These are phyloP conservation scores for Penicillium bialowiezense DNA, from an alignment of 495 filamentous ascomycete genomes.

Conservation along the genomic window DNA sequence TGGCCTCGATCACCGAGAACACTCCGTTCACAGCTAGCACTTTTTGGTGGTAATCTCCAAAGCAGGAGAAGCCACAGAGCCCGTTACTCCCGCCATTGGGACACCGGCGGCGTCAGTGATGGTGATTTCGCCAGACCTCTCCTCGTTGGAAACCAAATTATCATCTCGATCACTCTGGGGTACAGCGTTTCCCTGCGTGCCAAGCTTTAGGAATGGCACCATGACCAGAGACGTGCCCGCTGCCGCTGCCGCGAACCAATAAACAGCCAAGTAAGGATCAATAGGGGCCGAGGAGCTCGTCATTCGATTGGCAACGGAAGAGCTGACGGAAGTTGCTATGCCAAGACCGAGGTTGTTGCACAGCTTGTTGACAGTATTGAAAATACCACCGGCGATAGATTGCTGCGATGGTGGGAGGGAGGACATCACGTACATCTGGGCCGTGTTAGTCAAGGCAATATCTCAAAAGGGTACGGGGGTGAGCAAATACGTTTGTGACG, in stretches of 20 bases:
- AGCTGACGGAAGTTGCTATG: conserved; percentile 28
- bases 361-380: conserved; percentile 36
- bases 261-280: conserved; percentile 26
- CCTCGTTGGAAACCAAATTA: background rate
- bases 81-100: background rate
- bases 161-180: background rate
- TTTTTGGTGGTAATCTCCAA: background rate
- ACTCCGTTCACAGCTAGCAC: background rate
- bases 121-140: background rate
- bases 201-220: conserved; percentile 32
- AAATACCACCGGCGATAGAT: conserved; percentile 36
- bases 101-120: background rate
- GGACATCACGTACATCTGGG: conserved; percentile 39
- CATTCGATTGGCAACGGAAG: conserved; percentile 18
- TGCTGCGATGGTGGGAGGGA: conserved; percentile 32
- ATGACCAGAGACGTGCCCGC: conserved; percentile 26
- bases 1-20: too few relatives aligned
- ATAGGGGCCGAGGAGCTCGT: conserved; percentile 18
- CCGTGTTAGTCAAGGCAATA: too few relatives aligned
- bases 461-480: too few relatives aligned
- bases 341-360: conserved; percentile 32
- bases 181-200: conserved; percentile 24
- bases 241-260: conserved; percentile 30
- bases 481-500: conserved; percentile 48
- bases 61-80: background rate